phyloP scores from a whole-genome alignment of 331 rosid genomes.

The Acacia concinna region DNA sequence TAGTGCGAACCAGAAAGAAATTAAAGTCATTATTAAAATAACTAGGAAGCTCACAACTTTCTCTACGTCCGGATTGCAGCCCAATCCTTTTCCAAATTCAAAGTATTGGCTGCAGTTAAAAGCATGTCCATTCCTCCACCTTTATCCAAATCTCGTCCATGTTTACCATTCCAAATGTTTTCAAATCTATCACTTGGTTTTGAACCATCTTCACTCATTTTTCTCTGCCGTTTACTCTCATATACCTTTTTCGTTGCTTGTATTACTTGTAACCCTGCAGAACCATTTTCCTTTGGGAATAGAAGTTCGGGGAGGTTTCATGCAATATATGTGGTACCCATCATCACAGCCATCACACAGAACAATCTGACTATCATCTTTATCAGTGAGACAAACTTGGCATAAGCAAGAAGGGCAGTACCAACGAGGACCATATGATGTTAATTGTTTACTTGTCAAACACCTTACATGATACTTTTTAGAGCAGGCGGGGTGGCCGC shows the following conservation, averaged over 20 bases:
- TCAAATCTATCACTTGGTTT: constrained; percentile 32
- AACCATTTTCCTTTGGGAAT: constrained; percentile 86
- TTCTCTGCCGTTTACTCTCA: constrained; percentile 43
- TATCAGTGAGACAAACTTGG: constrained; percentile 67
- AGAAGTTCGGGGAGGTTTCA: constrained; percentile 61
- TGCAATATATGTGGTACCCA: constrained; percentile 80
- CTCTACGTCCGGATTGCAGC: constrained; percentile 41
- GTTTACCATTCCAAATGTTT: constrained; percentile 47
- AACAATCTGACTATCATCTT: constrained; percentile 67
- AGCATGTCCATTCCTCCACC: constrained; percentile 93
- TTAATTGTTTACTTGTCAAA: constrained; percentile 63
- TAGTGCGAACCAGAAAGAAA: constrained; percentile 34
- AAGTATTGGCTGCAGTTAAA: constrained; percentile 52
- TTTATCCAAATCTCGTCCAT: constrained; percentile 46
- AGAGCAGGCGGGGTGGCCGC: constrained; percentile 65
- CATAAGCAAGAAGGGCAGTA: constrained; percentile 95
- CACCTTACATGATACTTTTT: constrained; percentile 76
- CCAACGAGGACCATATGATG: constrained; percentile 58
- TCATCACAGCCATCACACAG: constrained; percentile 97
- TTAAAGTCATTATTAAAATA: neutral
- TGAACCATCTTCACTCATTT: constrained; percentile 38
- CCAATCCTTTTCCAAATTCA: constrained; percentile 42
- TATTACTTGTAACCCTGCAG: constrained; percentile 71
- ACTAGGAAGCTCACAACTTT: neutral
- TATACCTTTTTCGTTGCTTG: constrained; percentile 49